Conservation (phyloP, 441 rosid species). For the Populus hybrid region DNA sequence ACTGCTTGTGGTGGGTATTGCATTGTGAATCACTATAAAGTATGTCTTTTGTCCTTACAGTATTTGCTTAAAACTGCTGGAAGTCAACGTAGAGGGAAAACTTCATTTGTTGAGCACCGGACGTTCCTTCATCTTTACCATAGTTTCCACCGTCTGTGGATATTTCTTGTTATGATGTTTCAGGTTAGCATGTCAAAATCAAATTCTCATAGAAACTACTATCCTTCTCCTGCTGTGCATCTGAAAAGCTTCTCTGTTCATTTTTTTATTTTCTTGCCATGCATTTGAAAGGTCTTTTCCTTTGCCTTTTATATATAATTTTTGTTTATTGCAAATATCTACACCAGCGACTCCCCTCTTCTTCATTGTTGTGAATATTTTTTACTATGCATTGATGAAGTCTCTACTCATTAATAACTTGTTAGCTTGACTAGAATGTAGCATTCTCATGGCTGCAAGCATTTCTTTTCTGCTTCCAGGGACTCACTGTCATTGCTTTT, state of each 20-base stretch:
- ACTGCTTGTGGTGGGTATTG: not conserved
- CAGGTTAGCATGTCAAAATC: constrained; percentile 57
- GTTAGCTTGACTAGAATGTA: not conserved
- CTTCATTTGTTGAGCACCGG: constrained; percentile 98
- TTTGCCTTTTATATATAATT: constrained; percentile 1
- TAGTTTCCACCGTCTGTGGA: constrained; percentile 98
- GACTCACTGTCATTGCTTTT: constrained; percentile 87
- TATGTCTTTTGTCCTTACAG: constrained; percentile 35
- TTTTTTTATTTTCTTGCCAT: not conserved
- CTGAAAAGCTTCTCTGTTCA: not conserved
- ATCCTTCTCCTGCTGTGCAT: not conserved
- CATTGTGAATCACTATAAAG: not conserved
- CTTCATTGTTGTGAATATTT: not conserved
- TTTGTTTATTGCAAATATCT: not conserved
- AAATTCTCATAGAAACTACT: constrained; percentile 1
- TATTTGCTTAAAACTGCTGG: constrained; percentile 61
- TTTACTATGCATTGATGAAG: not conserved
- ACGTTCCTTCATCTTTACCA: constrained; percentile 96
- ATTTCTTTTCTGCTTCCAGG: constrained; percentile 45
- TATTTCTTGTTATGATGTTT: constrained; percentile 96
- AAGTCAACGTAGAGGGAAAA: constrained; percentile 74
- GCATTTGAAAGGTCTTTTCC: not conserved
- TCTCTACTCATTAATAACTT: not conserved
- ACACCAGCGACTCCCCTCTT: too few relatives aligned
- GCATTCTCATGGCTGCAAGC: not conserved